phyloP scores from a whole-genome alignment of 1,139 yeast species.

The Scheffersomyces segobiensis region DNA sequence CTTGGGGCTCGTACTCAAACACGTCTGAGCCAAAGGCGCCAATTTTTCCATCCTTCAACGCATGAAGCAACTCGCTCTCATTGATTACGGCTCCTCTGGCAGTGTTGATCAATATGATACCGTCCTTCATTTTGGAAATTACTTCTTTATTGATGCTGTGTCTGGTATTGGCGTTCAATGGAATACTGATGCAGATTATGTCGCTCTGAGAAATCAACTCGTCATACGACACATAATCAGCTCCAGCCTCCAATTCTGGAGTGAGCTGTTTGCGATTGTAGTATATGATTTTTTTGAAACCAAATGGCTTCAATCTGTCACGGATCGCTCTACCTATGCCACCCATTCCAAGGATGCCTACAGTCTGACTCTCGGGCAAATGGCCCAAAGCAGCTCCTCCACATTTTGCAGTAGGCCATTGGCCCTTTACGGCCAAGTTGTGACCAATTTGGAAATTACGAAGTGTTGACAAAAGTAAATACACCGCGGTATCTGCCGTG shows the following conservation, averaged over 20 bases:
- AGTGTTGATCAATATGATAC: conserved; percentile 64
- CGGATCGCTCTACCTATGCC: conserved; percentile 75
- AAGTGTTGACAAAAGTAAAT: conserved; percentile 61
- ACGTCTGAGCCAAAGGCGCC: conserved; percentile 82
- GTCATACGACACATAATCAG: conserved; percentile 58
- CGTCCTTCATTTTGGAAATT: conserved; percentile 60
- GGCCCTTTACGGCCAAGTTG: conserved; percentile 50
- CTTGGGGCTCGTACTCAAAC: conserved; percentile 78
- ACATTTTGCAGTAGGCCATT: conserved; percentile 42
- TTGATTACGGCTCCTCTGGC: conserved; percentile 78
- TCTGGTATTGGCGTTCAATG: conserved; percentile 57
- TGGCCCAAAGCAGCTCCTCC: conserved; percentile 25
- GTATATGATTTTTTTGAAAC: conserved; percentile 59
- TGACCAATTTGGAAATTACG: conserved; percentile 62
- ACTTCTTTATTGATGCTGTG: conserved; percentile 57
- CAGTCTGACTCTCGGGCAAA: conserved; percentile 60
- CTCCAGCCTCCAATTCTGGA: conserved; percentile 56
- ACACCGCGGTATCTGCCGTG: conserved; percentile 81
- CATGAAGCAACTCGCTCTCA: conserved; percentile 60
- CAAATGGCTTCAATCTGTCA: conserved; percentile 62
- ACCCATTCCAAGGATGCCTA: conserved; percentile 76
- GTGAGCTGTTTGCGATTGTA: conserved; percentile 57
- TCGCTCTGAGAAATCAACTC: conserved; percentile 56
- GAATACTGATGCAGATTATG: conserved; percentile 61
- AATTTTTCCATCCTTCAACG: conserved; percentile 68